Conservation (phyloP, 768 basidiomycete genomes). For the Terana coerulea region DNA sequence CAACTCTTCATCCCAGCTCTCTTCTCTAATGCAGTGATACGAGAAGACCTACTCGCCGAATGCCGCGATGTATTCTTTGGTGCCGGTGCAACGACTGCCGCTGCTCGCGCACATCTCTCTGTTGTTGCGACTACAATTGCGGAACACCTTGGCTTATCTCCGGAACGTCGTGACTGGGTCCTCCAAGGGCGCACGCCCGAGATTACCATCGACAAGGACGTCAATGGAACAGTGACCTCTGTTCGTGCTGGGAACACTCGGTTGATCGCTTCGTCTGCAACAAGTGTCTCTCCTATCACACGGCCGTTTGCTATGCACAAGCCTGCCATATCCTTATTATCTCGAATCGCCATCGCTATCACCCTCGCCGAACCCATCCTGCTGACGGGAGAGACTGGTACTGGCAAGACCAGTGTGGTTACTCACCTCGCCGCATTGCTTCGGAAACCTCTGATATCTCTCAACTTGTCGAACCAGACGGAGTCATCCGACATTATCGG, state of each 20-base stretch:
- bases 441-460: slow-evolving; percentile 70
- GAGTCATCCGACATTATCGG: slow-evolving; percentile 93
- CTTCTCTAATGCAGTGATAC: slow-evolving; percentile 68
- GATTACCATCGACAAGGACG: slow-evolving; percentile 64
- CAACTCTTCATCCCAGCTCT: slow-evolving; percentile 36
- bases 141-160: slow-evolving; percentile 59
- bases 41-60: slow-evolving; percentile 88
- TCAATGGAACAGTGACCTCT: slow-evolving; percentile 53
- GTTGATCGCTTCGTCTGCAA: slow-evolving; percentile 43
- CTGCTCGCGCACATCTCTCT: slow-evolving; percentile 46
- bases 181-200: slow-evolving; percentile 62
- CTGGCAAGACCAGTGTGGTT: slow-evolving; percentile 93
- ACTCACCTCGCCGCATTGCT: slow-evolving; percentile 84
- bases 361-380: slow-evolving; percentile 78
- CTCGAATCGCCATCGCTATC: slow-evolving; percentile 73
- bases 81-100: slow-evolving; percentile 48
- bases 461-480: slow-evolving; percentile 95
- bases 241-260: slow-evolving; percentile 63
- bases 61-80: slow-evolving; percentile 93
- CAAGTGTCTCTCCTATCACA: slow-evolving; percentile 31
- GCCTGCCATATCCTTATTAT: slow-evolving; percentile 75
- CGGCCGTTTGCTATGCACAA: slow-evolving; percentile 87
- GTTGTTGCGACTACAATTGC: slow-evolving; percentile 53
- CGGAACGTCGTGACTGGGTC: slow-evolving; percentile 70
- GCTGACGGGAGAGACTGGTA: slow-evolving; percentile 97